Evolutionary conservation across 2,329 filamentous ascomycete genomes (phyloP).

Genomic region (Orbilia oligospora): DNA sequence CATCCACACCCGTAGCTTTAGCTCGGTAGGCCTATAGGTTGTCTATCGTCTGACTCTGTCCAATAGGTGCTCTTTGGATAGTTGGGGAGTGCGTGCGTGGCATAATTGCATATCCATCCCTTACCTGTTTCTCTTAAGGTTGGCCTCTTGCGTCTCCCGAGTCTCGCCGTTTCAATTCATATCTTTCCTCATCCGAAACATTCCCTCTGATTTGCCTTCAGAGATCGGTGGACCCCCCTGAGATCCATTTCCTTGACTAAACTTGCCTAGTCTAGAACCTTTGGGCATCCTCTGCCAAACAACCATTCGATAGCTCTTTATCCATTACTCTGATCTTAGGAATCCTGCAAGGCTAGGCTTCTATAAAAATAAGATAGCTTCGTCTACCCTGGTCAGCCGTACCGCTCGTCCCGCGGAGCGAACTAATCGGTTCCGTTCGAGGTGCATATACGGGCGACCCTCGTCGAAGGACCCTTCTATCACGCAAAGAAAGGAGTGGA

Average conservation of each 20-base stretch:
- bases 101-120: constrained; percentile 15
- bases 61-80: constrained; percentile 1
- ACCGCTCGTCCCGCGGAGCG: constrained; percentile 31
- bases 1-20: constrained; percentile 13
- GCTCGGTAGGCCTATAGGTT: neutral
- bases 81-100: neutral
- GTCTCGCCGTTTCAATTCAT: neutral
- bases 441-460: constrained; percentile 4
- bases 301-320: neutral
- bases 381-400: constrained; percentile 32
- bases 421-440: constrained; percentile 13
- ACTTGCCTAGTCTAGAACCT: constrained; percentile 6
- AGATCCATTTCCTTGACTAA: constrained; percentile 1
- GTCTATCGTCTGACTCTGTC: neutral
- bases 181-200: neutral
- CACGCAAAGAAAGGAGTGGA: neutral
- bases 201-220: neutral
- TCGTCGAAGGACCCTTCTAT: constrained; percentile 5
- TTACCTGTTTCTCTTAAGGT: constrained; percentile 1
- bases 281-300: neutral
- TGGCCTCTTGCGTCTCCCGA: constrained; percentile 1
- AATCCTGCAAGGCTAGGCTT: neutral
- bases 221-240: constrained; percentile 1
- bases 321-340: neutral
- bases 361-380: neutral